A percentile compares a stretch with the other conserved stretches of the same genome.
phyloP scores from a whole-genome alignment of 1,284 basidiomycete genomes.

The Malassezia japonica region DNA sequence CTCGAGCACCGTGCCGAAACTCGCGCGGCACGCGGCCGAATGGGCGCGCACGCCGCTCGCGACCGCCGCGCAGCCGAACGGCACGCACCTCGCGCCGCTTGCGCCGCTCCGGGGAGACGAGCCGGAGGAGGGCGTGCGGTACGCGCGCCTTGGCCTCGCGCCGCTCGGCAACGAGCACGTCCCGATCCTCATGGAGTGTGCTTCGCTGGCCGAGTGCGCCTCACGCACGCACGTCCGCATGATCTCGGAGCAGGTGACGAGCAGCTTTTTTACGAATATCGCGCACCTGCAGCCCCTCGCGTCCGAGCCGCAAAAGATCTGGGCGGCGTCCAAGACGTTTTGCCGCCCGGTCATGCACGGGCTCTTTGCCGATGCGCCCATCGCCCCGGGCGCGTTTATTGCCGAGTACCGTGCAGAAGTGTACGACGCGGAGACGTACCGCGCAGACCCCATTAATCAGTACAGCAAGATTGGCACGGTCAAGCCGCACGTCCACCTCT shows the following conservation, averaged over 20 bases:
- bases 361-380: constrained; percentile 48
- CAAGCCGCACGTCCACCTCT: constrained; percentile 65
- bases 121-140: background rate
- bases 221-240: constrained; percentile 32
- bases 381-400: constrained; percentile 49
- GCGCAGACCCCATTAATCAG: constrained; percentile 53
- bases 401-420: constrained; percentile 47
- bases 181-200: constrained; percentile 27
- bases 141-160: constrained; percentile 19
- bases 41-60: background rate
- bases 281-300: constrained; percentile 23
- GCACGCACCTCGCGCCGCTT: background rate
- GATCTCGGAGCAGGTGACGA: constrained; percentile 40
- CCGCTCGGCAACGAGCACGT: constrained; percentile 34
- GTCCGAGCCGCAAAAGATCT: constrained; percentile 32
- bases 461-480: constrained; percentile 53
- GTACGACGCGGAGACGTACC: constrained; percentile 44
- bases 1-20: constrained; percentile 16
- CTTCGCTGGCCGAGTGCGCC: constrained; percentile 20
- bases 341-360: constrained; percentile 50
- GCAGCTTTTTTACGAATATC: constrained; percentile 37
- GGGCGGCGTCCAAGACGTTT: constrained; percentile 50
- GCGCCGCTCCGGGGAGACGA: background rate
- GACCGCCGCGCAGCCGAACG: background rate
- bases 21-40: constrained; percentile 12